Conservation (phyloP, 129 eudicot genomes). For the Helichrysum umbraculigerum region DNA sequence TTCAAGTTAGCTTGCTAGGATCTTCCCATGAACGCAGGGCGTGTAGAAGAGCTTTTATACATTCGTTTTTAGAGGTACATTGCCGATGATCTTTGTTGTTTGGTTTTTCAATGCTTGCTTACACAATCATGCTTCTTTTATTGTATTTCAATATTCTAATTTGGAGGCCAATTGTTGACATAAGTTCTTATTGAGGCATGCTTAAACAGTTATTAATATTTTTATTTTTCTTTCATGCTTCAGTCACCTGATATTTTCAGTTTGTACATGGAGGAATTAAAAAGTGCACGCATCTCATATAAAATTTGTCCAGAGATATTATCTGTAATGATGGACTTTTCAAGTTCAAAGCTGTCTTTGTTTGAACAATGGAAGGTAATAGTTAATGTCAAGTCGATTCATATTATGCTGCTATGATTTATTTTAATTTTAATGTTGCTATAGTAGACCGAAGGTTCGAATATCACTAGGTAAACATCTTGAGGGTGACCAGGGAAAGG, state of each 20-base stretch:
- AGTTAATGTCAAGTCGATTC: background rate
- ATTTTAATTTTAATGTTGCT: background rate
- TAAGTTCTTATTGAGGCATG: background rate
- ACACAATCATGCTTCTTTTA: background rate
- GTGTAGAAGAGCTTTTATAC: slow-evolving; percentile 57
- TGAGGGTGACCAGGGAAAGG: too few relatives aligned
- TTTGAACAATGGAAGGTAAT: slow-evolving; percentile 75
- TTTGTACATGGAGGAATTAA: slow-evolving; percentile 72
- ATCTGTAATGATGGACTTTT: slow-evolving; percentile 61
- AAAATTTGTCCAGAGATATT: slow-evolving; percentile 72
- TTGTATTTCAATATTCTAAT: background rate
- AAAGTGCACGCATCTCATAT: slow-evolving; percentile 58
- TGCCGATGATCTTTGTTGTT: background rate
- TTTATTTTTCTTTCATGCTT: slow-evolving; percentile 21
- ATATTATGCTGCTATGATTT: background rate
- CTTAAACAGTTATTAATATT: slow-evolving; percentile 50
- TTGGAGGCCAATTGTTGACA: background rate
- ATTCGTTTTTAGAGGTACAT: slow-evolving; percentile 68
- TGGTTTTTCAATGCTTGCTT: background rate
- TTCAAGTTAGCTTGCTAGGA: slow-evolving; percentile 71
- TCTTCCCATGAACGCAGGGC: slow-evolving; percentile 69
- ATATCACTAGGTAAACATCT: too few relatives aligned
- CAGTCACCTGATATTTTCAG: slow-evolving; percentile 44
- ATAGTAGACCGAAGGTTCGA: background rate
- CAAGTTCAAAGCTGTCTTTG: slow-evolving; percentile 44